Evolutionary conservation across 2,329 filamentous ascomycete genomes (phyloP), one percentile per base, ranked within the genome.

Genomic region (Aspergillus sp.): DNA sequence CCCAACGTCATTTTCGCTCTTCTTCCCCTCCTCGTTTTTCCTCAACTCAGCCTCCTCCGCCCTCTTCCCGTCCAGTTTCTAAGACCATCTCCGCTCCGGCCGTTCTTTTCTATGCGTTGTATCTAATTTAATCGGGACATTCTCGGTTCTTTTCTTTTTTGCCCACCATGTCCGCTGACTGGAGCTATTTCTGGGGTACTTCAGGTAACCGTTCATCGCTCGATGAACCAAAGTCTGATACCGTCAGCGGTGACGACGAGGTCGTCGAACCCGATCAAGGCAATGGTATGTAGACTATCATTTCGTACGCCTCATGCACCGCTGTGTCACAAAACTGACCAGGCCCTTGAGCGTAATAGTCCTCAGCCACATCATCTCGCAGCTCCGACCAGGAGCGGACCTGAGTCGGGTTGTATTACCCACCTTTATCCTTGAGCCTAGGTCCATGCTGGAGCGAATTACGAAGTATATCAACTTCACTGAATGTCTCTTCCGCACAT

Each of bases 391-490:
- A 12, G 95, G 95, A 64, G 95, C 95, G 68, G 95, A 99, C 75
- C 82, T 99, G 67, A 96, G 92, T 77, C 86, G 93, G 67, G 93
- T 99, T 62, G 93, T 95, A 37, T 82, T 99, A 56, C 95, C 95
- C 41, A 99, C 95, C 48, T 99, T 99, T 75, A 99, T 99, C 70
- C 86, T 99, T 67, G 95, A 99, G 76, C 95, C 95, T 23, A 88
- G 93, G 70, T 97, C 93, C 68, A 99, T 99, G 95, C 81, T 99
- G 68, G 95, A 99, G 79, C 87, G 95, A 68, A 99, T 99, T 74
- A 99, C 95, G 70, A 99, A 99, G 93, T 96, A 80, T 54, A 55
- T 64, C 15, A 17, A 27, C 19, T n/a, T 19, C 23, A 19, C 15
- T 21, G 27, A 43, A 31, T n/a, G n/a, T 17, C 24, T 33, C 23